Conservation (phyloP, 208 protist species). For the Leishmania major region DNA sequence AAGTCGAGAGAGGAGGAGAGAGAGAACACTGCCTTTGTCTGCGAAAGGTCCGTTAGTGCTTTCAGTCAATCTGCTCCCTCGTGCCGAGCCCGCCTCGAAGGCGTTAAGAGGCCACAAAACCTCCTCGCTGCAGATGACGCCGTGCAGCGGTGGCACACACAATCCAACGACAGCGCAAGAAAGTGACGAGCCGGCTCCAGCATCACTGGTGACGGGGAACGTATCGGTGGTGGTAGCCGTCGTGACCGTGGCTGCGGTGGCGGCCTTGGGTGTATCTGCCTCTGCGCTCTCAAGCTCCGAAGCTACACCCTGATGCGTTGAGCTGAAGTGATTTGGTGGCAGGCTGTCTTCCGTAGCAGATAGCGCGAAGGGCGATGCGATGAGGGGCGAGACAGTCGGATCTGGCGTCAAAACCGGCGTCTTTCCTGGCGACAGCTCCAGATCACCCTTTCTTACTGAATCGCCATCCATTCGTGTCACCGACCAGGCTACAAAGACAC, state of each 20-base stretch:
- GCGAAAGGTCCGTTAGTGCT: background rate
- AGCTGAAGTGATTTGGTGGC: background rate
- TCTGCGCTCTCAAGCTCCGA: background rate
- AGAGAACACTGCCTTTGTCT: background rate
- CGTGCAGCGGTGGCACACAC: background rate
- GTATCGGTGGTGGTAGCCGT: background rate
- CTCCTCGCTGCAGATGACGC: background rate
- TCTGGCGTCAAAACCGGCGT: background rate
- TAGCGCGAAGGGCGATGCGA: background rate
- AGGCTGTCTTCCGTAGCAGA: background rate
- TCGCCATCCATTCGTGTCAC: conserved; percentile 22
- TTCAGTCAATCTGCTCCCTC: background rate
- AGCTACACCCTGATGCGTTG: background rate
- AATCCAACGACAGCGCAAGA: background rate
- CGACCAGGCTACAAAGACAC: conserved; percentile 28
- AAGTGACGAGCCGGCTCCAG: too few species aligned
- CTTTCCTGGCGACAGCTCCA: conserved; percentile 4
- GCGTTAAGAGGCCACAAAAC: background rate
- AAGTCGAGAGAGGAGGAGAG: background rate
- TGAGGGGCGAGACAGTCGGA: background rate
- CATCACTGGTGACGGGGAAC: background rate
- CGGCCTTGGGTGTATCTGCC: background rate
- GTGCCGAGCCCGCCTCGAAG: background rate
- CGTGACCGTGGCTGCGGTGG: background rate
- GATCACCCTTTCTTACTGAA: background rate